Base-by-base conservation (phyloP, 1,284 basidiomycete species). In the Pseudozyma hubeiensis region DNA sequence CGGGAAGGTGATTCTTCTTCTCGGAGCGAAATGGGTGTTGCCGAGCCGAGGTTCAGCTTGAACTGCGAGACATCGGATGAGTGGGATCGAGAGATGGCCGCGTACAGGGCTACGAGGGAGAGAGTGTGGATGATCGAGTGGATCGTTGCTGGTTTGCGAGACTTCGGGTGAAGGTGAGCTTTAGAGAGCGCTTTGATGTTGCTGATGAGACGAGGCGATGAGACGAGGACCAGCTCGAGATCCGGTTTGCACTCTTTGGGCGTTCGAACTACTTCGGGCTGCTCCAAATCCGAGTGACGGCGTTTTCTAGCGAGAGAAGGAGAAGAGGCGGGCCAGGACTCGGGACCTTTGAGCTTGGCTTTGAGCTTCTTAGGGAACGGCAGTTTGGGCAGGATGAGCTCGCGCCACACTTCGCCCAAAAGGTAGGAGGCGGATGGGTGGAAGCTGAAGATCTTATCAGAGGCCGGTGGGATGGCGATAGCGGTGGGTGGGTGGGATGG, bases 361-460 rank as follows among this genome's bases (percentile, higher is more conserved):
- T 57, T 64, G 9, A 61, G 3, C 14, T 30, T 46, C 4, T 19
- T 30, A 6, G 58, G 54, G 5, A 71, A 8, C 0, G 68, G 68
- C 33, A 71, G 39, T 4, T 41, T 48, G 44, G 68, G 68, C 4
- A 71, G 52, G 16, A 71, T 14, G 4, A 71, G 43, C 33, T 65
- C 63, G 7, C 54, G n/a, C 39, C 49, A 65, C 5, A 48, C 58
- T 11, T 58, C 50, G 2, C 46, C 46, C 9, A 65, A 17, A 46
- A 65, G 40, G 46, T 65, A 62, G 4, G 31, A 0, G 7, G 39
- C 17, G 7, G 68, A 65, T 6, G 68, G 68, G n/a, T 39, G 50
- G 37, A 71, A 59, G 52, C 62, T 33, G 43, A 71, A 71, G n/a
- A 71, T 24, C 10, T 49, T 30, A 39, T 71, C 63, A 11, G 68